phyloP scores from a whole-genome alignment of 1,284 basidiomycete species.

The Sporisorium scitamineum region DNA sequence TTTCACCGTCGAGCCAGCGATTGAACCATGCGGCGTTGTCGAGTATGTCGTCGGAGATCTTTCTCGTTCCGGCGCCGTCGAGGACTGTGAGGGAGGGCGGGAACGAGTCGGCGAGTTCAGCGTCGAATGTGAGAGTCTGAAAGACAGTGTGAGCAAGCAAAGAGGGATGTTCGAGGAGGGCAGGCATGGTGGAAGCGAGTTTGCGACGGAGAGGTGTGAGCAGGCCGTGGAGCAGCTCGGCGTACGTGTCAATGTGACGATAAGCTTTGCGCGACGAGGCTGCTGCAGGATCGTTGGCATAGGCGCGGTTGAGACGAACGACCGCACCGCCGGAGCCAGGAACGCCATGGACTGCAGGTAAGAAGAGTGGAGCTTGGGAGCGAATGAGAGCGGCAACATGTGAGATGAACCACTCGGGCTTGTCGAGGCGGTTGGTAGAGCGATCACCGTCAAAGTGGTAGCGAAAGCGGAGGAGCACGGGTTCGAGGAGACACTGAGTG shows the following conservation, averaged over 20 bases:
- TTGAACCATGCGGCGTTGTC: constrained; percentile 88
- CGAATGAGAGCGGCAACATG: constrained; percentile 80
- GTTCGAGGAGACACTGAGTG: constrained; percentile 84
- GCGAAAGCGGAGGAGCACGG: constrained; percentile 87
- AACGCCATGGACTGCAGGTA: constrained; percentile 69
- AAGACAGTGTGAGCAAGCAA: constrained; percentile 95
- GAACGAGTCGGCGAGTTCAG: constrained; percentile 74
- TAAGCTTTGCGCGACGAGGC: constrained; percentile 75
- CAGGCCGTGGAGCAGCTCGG: constrained; percentile 62
- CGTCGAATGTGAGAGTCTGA: constrained; percentile 88
- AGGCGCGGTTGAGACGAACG: constrained; percentile 14
- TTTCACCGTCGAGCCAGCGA: constrained; percentile 77
- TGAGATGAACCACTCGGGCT: constrained; percentile 96
- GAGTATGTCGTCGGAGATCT: constrained; percentile 78
- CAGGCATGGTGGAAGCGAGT: constrained; percentile 73
- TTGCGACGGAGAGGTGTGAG: constrained; percentile 58
- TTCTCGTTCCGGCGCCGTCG: constrained; percentile 30
- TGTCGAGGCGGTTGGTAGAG: constrained; percentile 91
- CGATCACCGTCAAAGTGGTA: constrained; percentile 92
- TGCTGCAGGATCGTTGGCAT: constrained; percentile 82
- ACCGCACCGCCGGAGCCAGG: constrained; percentile 25
- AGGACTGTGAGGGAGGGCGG: constrained; percentile 50
- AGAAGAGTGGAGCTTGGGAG: constrained; percentile 76
- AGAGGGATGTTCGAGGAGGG: constrained; percentile 81
- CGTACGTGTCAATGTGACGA: constrained; percentile 49